Evolutionary conservation across 75 land plant genomes (phyloP), one percentile per base, ranked within the genome.

Genomic region (Chamaecyparis obtusa): DNA sequence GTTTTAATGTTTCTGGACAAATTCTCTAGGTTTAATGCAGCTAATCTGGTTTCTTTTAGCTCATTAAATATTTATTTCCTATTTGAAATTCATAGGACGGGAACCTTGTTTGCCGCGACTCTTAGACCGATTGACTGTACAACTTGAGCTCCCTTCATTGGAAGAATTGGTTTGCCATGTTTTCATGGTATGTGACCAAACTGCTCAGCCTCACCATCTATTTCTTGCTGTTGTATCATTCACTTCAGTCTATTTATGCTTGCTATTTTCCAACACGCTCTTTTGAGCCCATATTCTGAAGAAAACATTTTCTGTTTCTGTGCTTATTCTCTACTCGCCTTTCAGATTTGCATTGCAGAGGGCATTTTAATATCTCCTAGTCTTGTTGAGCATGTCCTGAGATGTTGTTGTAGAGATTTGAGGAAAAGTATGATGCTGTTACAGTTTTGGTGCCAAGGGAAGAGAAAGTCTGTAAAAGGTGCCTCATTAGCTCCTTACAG

Each of bases 401-500:
- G 69, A 56, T 86, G 39, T 71, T 96, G 95, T 84, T 83, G 86
- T 43, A 89, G 91, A 86, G 99, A 98, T 87, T 87, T 98, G 33
- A 93, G 99, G 32, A 95, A 95, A 88, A 89, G 90, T 69, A 83
- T 96, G 39, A 93, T 93, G 92, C 90, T 91, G 81, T 93, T 98
- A 33, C 99, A 98, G 89, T 98, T 98, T 90, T 98, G 99, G 99
- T 93, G 93, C 87, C 99, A 95, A 88, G 95, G 96, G 71, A 86
- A 76, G 77, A 19, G 57, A 30, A 35, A 17, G 82, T 74, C 48
- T 33, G 56, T 54, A 90, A 93, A 92, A 54, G 64, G 55, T 69
- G 51, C 8, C 24, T n/a, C 46, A 71, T 82, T 48, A 19, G n/a
- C 9, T 44, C 19, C 33, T 27, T 48, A 75, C 27, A 67, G 86